Conservation (phyloP, 140 eudicot genomes). For the Oenanthe javanica region DNA sequence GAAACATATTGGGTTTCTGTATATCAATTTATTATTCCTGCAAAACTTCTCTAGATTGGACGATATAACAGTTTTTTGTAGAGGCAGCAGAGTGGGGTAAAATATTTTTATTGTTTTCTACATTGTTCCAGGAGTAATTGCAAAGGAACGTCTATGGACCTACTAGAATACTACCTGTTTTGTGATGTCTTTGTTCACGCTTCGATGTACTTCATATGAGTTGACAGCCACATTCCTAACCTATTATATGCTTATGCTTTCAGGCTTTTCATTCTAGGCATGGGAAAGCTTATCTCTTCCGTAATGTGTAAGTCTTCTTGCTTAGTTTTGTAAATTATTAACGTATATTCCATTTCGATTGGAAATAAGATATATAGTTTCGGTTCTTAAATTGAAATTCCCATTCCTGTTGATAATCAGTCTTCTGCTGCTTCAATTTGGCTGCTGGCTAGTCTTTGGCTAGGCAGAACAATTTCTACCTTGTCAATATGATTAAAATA, state of each 20-base stretch:
- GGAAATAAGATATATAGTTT: neutral
- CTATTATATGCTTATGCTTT: conserved; percentile 5
- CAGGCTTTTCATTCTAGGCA: conserved; percentile 66
- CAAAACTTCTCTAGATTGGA: neutral
- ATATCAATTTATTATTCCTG: neutral
- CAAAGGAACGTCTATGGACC: neutral
- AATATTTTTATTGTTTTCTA: neutral
- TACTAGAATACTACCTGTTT: neutral
- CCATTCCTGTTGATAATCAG: neutral
- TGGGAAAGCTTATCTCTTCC: conserved; percentile 76
- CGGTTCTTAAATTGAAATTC: neutral
- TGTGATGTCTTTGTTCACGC: neutral
- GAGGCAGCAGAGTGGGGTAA: neutral
- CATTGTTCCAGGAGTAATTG: neutral
- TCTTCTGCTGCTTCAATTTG: neutral
- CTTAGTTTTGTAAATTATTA: neutral
- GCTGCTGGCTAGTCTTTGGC: neutral
- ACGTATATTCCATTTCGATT: neutral
- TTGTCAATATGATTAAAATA: neutral
- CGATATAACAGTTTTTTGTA: neutral
- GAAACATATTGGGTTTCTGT: neutral
- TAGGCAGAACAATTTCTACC: neutral
- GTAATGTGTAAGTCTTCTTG: conserved; percentile 57
- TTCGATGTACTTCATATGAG: neutral
- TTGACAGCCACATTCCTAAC: neutral